Evolutionary conservation across 768 basidiomycete species (phyloP).

Genomic region (Boletus reticulatus): DNA sequence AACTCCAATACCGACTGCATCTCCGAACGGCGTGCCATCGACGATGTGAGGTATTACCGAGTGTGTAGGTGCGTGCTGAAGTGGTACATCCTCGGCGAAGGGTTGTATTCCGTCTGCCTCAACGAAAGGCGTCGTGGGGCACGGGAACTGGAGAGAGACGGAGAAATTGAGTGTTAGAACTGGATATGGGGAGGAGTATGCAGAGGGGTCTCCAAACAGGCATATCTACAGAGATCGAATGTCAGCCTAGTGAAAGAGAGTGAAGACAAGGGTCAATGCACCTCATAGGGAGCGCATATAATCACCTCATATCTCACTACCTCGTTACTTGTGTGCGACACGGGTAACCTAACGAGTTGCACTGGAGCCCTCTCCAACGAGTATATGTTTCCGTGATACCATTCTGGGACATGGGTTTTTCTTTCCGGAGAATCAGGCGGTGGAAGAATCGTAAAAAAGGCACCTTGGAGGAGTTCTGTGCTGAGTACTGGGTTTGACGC

Average conservation of each 20-base stretch:
- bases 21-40: slow-evolving; percentile 72
- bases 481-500: slow-evolving; percentile 44
- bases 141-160: slow-evolving; percentile 39
- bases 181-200: slow-evolving; percentile 43
- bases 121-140: background rate
- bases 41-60: slow-evolving; percentile 68
- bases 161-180: slow-evolving; percentile 53
- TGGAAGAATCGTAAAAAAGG: slow-evolving; percentile 73
- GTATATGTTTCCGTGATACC: slow-evolving; percentile 91
- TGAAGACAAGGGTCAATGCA: slow-evolving; percentile 17
- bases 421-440: slow-evolving; percentile 29
- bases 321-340: slow-evolving; percentile 34
- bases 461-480: slow-evolving; percentile 64
- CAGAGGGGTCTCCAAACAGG: slow-evolving; percentile 74
- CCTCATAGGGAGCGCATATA: slow-evolving; percentile 85
- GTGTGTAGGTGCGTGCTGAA: slow-evolving; percentile 48
- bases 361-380: slow-evolving; percentile 51
- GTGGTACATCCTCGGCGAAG: slow-evolving; percentile 4
- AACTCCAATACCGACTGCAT: slow-evolving; percentile 63
- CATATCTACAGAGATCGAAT: slow-evolving; percentile 53
- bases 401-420: slow-evolving; percentile 39
- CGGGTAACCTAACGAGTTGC: slow-evolving; percentile 50
- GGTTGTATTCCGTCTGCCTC: background rate
- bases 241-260: background rate
- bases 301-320: slow-evolving; percentile 61